Evolutionary conservation across 2,329 filamentous ascomycete species (phyloP), one percentile per base, ranked within the genome.

Genomic region (Calonectria ilicicola): DNA sequence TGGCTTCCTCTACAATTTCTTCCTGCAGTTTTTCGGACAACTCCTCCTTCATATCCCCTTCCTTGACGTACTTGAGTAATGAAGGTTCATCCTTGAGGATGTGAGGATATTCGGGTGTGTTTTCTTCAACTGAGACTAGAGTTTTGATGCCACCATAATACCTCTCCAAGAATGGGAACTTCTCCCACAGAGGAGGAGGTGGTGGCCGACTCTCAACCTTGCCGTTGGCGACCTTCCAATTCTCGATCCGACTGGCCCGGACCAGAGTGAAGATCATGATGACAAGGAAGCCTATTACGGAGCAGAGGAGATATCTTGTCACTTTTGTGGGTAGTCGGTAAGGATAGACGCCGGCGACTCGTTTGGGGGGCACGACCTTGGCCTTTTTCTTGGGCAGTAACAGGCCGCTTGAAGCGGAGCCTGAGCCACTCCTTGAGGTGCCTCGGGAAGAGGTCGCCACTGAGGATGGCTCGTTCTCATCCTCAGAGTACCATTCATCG

Each of bases 141-240:
- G 90, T 93, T 75, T 93, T 89, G 72, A 99, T 89, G 1, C 97
- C 97, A 17, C 95, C 96, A 82, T 98, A 97, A 82, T 98, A 99
- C 74, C 96, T 90, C 72, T 93, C 93, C 73, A 99, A 84, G 80
- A 98, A 97, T 0, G 92, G 91, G 81, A 98, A 98, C 12, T 89
- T 90, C 82, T 98, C 94, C 95, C 96, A 98, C 6, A 90, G 84
- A 0, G 92, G 91, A 15, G 94, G 94, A 23, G 91, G 90, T 0
- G 90, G 84, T 0, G 91, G 88, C 15, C 89, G 78, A 8, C 79
- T 82, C 15, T 82, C 79, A 6, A 84, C 82, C 63, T 82, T 82
- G 70, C 87, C 89, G 75, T 91, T 91, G 19, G 90, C 89, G 32
- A 93, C 81, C 70, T 88, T 87, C 79, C 87, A 89, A 80, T 94